Conservation (phyloP, 2,329 filamentous ascomycete species). For the Corynespora cassiicola region DNA sequence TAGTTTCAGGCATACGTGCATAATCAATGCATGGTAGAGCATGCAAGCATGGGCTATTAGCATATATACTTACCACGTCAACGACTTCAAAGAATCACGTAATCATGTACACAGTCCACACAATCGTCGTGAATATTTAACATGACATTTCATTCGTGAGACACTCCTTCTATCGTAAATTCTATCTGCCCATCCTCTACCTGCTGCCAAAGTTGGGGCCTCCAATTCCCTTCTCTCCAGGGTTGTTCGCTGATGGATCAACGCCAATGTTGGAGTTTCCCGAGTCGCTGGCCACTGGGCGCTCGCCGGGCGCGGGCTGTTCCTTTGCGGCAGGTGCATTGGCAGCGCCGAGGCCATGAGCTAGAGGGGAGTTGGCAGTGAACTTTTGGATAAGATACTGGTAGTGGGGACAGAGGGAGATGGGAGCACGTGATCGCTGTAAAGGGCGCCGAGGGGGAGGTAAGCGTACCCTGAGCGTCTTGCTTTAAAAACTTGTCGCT, state of each 20-base stretch:
- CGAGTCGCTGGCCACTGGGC: constrained; percentile 21
- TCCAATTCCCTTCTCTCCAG: constrained; percentile 23
- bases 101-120: too few species aligned
- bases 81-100: too few species aligned
- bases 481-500: constrained; percentile 24
- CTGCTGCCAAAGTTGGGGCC: constrained; percentile 19
- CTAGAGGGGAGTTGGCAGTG: constrained; percentile 7
- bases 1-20: too few species aligned
- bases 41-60: too few species aligned
- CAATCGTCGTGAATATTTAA: too few species aligned
- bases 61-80: too few species aligned
- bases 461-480: constrained; percentile 18
- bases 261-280: constrained; percentile 24
- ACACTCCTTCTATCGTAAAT: too few species aligned
- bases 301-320: constrained; percentile 16
- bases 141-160: too few species aligned
- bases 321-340: constrained; percentile 23
- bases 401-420: not conserved
- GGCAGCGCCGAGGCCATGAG: constrained; percentile 22
- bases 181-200: too few species aligned
- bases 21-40: too few species aligned
- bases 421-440: too few species aligned
- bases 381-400: not conserved
- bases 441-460: too few species aligned
- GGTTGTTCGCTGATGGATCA: constrained; percentile 21